Percentiles rank a stretch among this genome's conserved stretches.
Conservation (phyloP, 345 rosid species). For the Erysimum cheiranthoides region DNA sequence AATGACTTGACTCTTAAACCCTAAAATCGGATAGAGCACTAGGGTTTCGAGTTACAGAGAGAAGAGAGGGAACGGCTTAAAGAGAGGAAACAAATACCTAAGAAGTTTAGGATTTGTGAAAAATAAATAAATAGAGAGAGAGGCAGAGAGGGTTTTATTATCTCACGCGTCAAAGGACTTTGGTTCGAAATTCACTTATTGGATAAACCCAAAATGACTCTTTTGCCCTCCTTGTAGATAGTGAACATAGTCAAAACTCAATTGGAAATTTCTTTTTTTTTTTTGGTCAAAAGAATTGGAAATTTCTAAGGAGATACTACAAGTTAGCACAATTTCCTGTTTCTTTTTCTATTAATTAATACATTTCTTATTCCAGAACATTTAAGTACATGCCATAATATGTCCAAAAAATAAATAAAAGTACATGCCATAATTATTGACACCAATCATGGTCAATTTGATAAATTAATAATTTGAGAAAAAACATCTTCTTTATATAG, state of each 20-base stretch:
- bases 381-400: background rate
- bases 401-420: no score
- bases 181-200: slow-evolving; percentile 1
- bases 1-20: slow-evolving; percentile 34
- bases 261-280: no score
- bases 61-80: slow-evolving; percentile 43
- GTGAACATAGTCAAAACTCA: no score
- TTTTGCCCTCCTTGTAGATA: background rate
- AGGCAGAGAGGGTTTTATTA: slow-evolving; percentile 55
- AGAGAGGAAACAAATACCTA: background rate
- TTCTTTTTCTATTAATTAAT: background rate
- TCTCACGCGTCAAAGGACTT: slow-evolving; percentile 1
- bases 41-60: slow-evolving; percentile 52
- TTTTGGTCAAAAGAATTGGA: background rate
- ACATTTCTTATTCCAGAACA: background rate
- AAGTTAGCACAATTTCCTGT: background rate
- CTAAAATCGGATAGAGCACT: slow-evolving; percentile 39
- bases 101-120: slow-evolving; percentile 27
- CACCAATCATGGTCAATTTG: background rate
- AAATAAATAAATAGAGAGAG: slow-evolving; percentile 13
- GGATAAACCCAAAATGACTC: background rate
- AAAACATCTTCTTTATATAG: background rate
- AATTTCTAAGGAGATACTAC: background rate
- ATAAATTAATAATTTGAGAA: background rate
- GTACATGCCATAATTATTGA: slow-evolving; percentile 2